These are phyloP conservation scores for Chalciporus chontae DNA, from an alignment of 768 basidiomycete species.

Conservation along the genomic window DNA sequence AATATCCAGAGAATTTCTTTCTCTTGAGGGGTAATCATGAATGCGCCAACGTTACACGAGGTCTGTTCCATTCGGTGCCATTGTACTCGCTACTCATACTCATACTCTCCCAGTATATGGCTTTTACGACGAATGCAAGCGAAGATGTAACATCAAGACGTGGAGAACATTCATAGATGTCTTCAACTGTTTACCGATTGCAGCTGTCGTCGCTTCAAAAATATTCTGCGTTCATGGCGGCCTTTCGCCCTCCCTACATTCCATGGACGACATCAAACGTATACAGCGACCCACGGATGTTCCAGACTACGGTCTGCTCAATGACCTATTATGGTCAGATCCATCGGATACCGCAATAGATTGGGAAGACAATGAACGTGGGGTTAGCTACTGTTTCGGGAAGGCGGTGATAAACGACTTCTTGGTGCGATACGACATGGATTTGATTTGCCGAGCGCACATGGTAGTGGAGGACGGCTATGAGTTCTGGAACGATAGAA, in stretches of 20 bases:
- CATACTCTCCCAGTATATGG: constrained; percentile 72
- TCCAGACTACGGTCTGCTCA: constrained; percentile 95
- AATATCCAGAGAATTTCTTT: constrained; percentile 99
- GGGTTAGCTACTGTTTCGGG: constrained; percentile 98
- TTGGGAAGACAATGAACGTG: constrained; percentile 99
- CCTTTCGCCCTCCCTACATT: constrained; percentile 84
- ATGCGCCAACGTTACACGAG: constrained; percentile 98
- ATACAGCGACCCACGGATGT: constrained; percentile 98
- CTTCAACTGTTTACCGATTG: constrained; percentile 98
- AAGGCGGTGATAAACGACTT: constrained; percentile 97
- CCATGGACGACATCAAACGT: constrained; percentile 98
- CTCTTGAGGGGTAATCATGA: constrained; percentile 97
- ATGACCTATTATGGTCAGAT: constrained; percentile 97
- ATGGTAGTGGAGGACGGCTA: constrained; percentile 99
- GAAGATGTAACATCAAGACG: constrained; percentile 98
- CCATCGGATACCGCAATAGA: constrained; percentile 96
- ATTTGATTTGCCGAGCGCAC: constrained; percentile 98
- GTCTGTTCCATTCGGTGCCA: constrained; percentile 41
- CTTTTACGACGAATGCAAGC: constrained; percentile 99
- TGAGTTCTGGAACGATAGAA: constrained; percentile 99
- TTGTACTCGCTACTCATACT: constrained; percentile 18
- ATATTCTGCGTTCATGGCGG: constrained; percentile 99
- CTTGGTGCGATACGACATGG: constrained; percentile 94
- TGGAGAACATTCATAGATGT: constrained; percentile 99
- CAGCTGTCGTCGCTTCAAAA: constrained; percentile 97